A percentile compares a stretch with the other conserved stretches of the same genome.
Conservation (phyloP, 345 rosid species). For the Balakata baccata region DNA sequence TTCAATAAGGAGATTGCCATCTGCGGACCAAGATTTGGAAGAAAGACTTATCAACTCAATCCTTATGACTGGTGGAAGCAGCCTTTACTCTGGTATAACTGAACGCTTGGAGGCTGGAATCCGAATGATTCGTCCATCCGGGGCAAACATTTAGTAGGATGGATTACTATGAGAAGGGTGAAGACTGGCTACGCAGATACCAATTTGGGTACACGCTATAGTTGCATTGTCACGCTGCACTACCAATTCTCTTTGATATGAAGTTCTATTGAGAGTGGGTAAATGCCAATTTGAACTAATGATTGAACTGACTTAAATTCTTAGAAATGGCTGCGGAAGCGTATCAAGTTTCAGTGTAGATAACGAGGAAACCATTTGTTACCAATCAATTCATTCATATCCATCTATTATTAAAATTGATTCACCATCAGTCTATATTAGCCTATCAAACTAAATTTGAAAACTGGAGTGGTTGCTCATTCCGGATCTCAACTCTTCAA, state of each 20-base stretch:
- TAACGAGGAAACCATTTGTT: not conserved
- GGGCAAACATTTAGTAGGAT: constrained; percentile 61
- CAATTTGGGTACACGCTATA: constrained; percentile 56
- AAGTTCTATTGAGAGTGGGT: not conserved
- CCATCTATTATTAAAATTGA: no score
- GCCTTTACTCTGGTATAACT: constrained; percentile 60
- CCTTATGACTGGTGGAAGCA: constrained; percentile 76
- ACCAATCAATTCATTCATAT: not conserved
- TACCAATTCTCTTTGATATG: not conserved
- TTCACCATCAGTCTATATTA: no score
- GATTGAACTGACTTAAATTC: not conserved
- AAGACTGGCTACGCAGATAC: constrained; percentile 84
- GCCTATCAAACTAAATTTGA: no score
- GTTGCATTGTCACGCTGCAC: not conserved
- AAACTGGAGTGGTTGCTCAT: no score
- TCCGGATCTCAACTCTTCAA: no score
- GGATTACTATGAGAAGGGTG: constrained; percentile 87
- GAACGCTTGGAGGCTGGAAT: constrained; percentile 76
- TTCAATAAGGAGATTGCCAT: constrained; percentile 62
- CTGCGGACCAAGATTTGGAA: constrained; percentile 43
- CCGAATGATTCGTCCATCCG: constrained; percentile 79
- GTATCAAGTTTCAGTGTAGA: not conserved
- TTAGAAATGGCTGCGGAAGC: not conserved
- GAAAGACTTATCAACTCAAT: constrained; percentile 65
- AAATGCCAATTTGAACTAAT: not conserved